A percentile compares a stretch with the other conserved stretches of the same genome.
Evolutionary conservation across 495 filamentous ascomycete species (phyloP).

Genomic region (Umbilicaria muhlenbergii): DNA sequence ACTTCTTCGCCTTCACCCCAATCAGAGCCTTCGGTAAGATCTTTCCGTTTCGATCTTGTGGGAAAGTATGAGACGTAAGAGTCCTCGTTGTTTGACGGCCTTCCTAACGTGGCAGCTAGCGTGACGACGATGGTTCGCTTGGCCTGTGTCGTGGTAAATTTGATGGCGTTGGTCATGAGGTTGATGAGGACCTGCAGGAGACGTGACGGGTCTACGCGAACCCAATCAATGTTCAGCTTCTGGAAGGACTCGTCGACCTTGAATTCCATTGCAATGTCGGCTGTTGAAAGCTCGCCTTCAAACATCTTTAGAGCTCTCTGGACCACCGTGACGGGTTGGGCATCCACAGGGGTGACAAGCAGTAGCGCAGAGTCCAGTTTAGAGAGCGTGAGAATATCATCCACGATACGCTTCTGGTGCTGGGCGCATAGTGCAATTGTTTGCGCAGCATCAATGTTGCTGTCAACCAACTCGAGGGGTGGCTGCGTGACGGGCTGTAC

Average conservation of each 20-base stretch:
- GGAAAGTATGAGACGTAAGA: constrained; percentile 37
- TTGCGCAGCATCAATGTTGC: constrained; percentile 53
- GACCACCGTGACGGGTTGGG: constrained; percentile 51
- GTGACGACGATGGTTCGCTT: constrained; percentile 50
- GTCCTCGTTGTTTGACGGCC: constrained; percentile 28
- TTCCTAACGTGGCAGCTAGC: constrained; percentile 45
- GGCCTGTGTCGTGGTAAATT: constrained; percentile 44
- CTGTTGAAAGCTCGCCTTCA: constrained; percentile 49
- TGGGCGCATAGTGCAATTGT: constrained; percentile 61
- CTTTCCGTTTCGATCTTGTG: constrained; percentile 31
- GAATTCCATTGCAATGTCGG: constrained; percentile 50
- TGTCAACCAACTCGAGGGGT: constrained; percentile 30
- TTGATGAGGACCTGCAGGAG: constrained; percentile 65
- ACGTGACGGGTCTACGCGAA: constrained; percentile 52
- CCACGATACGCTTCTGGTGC: constrained; percentile 68
- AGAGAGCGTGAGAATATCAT: constrained; percentile 63
- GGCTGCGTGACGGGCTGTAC: not conserved
- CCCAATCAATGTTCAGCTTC: constrained; percentile 44
- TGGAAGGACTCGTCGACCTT: constrained; percentile 39
- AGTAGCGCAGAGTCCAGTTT: constrained; percentile 71
- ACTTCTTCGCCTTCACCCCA: constrained; percentile 56
- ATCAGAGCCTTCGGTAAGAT: constrained; percentile 31
- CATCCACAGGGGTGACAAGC: constrained; percentile 47
- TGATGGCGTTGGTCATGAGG: constrained; percentile 63
- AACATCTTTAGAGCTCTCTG: constrained; percentile 58